Percentiles rank a stretch among this genome's conserved stretches.
Evolutionary conservation across 805 yeast genomes (phyloP).

Genomic region (Lipomyces orientalis): DNA sequence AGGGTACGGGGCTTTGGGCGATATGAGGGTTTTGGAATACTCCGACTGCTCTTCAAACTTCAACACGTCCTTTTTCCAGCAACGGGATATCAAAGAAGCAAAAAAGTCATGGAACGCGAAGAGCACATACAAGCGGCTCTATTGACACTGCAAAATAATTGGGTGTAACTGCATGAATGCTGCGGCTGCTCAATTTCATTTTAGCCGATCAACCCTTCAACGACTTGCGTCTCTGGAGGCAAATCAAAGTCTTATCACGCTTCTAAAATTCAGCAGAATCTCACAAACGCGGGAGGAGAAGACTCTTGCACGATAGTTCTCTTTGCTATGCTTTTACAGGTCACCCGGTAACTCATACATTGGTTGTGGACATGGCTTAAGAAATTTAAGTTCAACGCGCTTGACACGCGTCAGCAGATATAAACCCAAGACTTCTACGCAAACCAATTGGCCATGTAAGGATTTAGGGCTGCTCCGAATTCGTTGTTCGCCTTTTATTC

Average conservation of each 20-base stretch:
- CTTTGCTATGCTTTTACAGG: background rate
- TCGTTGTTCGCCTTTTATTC: no score
- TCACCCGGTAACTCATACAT: background rate
- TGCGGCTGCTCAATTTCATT: background rate
- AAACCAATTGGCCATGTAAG: background rate
- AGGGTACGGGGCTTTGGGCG: no score
- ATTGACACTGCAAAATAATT: background rate
- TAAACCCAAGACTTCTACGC: background rate
- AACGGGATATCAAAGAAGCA: no score
- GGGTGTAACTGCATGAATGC: background rate
- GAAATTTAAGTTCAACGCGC: background rate
- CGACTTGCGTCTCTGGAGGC: no score
- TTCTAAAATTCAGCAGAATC: no score
- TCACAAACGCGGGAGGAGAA: background rate
- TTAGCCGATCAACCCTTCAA: slow-evolving; percentile 1
- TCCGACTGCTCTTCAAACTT: no score
- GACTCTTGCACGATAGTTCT: no score
- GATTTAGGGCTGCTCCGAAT: no score
- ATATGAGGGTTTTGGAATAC: no score
- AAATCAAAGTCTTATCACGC: background rate
- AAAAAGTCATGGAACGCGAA: no score
- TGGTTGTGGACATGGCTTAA: slow-evolving; percentile 1
- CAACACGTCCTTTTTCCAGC: no score
- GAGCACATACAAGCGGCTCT: no score
- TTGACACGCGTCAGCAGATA: background rate